Percentiles rank a stretch among this genome's conserved stretches.
Evolutionary conservation across 2,329 filamentous ascomycete genomes (phyloP).

Genomic region (Clarireedia homoeocarpa): DNA sequence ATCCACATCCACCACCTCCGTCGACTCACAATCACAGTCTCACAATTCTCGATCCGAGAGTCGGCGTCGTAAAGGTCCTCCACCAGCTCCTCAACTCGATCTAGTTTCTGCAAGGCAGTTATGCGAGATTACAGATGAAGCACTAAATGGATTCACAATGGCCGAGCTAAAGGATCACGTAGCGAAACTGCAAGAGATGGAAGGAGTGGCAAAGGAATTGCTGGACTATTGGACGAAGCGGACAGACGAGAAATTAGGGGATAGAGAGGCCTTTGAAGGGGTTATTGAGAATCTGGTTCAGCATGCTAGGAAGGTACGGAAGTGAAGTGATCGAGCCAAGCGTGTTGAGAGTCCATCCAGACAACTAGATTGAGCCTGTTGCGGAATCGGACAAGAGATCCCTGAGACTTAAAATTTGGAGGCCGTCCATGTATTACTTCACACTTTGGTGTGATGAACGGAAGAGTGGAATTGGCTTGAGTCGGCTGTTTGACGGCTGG

Average conservation of each 20-base stretch:
- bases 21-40: constrained; percentile 46
- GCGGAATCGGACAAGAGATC: too few species aligned
- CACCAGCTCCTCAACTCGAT: constrained; percentile 68
- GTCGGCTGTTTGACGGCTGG: too few species aligned
- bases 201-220: constrained; percentile 64
- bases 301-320: constrained; percentile 78
- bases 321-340: constrained; percentile 51
- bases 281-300: constrained; percentile 96
- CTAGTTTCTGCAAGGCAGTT: constrained; percentile 69
- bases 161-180: constrained; percentile 69
- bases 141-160: constrained; percentile 70
- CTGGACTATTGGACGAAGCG: constrained; percentile 84
- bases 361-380: too few species aligned
- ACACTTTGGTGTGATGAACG: too few species aligned
- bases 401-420: too few species aligned
- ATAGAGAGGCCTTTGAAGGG: constrained; percentile 89
- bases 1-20: constrained; percentile 45
- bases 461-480: too few species aligned
- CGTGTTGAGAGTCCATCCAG: too few species aligned
- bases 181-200: constrained; percentile 57
- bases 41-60: constrained; percentile 38
- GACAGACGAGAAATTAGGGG: constrained; percentile 78
- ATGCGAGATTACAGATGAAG: constrained; percentile 78
- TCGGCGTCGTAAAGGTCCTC: constrained; percentile 46
- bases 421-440: too few species aligned